phyloP scores from a whole-genome alignment of 352 stramenopile species.

The Aphanomyces euteiches region DNA sequence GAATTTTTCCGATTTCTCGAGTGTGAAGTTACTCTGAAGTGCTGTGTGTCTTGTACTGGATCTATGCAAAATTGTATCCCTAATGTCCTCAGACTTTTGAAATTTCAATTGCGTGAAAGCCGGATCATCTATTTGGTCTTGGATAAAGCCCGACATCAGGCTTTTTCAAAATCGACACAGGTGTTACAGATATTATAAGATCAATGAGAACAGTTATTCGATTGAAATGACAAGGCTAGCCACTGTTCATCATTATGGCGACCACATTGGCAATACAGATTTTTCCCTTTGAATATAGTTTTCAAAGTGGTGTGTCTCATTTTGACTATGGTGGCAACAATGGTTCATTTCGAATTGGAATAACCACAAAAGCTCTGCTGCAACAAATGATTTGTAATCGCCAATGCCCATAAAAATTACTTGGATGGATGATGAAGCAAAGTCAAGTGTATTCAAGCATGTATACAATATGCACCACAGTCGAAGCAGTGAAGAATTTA shows the following conservation, averaged over 20 bases:
- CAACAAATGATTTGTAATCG: slow-evolving; percentile 1
- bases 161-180: neutral
- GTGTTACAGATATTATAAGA: neutral
- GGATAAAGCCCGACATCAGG: neutral
- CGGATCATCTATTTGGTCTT: too few species aligned
- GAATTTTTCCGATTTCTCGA: too few species aligned
- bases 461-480: slow-evolving; percentile 5
- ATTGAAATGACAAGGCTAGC: neutral
- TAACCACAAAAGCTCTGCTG: too few species aligned
- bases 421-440: neutral
- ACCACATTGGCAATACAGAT: neutral
- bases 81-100: too few species aligned
- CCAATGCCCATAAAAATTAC: neutral
- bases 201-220: neutral
- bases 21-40: too few species aligned
- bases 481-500: neutral
- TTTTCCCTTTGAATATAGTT: neutral
- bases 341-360: too few species aligned
- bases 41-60: too few species aligned
- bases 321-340: too few species aligned
- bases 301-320: neutral
- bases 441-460: neutral
- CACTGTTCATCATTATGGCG: neutral
- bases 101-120: too few species aligned
- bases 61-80: too few species aligned